Percentiles rank a stretch among this genome's conserved stretches.
These are phyloP conservation scores for Craspedostauros australis DNA, from an alignment of 108 stramenopile species.

Conservation along the genomic window DNA sequence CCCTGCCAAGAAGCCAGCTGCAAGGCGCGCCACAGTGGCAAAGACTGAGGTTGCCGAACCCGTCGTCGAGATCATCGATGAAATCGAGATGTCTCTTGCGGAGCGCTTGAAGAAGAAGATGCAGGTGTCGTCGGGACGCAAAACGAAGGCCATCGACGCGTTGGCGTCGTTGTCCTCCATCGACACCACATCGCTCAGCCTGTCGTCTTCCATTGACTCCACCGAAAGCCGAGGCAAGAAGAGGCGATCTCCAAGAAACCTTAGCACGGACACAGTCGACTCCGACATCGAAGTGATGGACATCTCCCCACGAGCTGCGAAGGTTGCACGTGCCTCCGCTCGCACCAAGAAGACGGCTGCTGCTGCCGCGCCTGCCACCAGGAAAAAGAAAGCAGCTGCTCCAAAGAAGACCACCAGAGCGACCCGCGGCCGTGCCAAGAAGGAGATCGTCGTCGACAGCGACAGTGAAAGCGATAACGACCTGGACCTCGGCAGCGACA, in stretches of 20 bases:
- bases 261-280: constrained; percentile 1
- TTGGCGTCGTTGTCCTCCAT: not conserved
- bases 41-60: constrained; percentile 17
- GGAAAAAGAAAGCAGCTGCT: constrained; percentile 18
- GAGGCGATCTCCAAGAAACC: constrained; percentile 16
- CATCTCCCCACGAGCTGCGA: not conserved
- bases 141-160: not conserved
- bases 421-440: not conserved
- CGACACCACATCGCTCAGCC: not conserved
- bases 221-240: constrained; percentile 3
- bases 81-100: constrained; percentile 20
- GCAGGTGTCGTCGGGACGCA: constrained; percentile 23
- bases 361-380: not conserved
- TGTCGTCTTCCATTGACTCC: not conserved
- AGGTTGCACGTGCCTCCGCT: not conserved
- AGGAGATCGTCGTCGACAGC: not conserved
- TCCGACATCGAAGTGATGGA: not conserved
- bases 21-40: constrained; percentile 16
- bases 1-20: constrained; percentile 21
- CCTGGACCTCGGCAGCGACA: constrained; percentile 6
- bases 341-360: constrained; percentile 4
- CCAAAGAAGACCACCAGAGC: constrained; percentile 16
- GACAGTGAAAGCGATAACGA: constrained; percentile 22
- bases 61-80: constrained; percentile 23
- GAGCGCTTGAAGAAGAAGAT: constrained; percentile 24